These are phyloP conservation scores for Venturia effusa DNA, from an alignment of 2,329 filamentous ascomycete species.

Conservation along the genomic window DNA sequence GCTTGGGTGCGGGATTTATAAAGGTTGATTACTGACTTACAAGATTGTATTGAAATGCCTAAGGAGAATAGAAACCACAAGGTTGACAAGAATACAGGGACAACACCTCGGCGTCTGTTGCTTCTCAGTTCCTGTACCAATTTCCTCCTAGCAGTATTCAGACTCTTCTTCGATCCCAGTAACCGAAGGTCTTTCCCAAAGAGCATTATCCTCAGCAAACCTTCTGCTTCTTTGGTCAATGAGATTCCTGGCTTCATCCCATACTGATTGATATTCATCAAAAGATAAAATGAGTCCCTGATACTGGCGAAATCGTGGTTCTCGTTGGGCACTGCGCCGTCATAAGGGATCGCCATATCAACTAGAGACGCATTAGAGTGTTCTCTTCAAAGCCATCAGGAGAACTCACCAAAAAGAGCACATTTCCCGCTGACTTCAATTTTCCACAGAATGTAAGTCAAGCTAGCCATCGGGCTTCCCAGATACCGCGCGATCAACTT, in stretches of 20 bases:
- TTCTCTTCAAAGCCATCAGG: neutral
- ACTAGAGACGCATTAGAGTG: neutral
- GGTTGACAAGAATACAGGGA: constrained; percentile 10
- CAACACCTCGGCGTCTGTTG: constrained; percentile 7
- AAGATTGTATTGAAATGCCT: constrained; percentile 9
- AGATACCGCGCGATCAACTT: constrained; percentile 17
- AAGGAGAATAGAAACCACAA: constrained; percentile 11
- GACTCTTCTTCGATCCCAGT: neutral
- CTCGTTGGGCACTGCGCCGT: neutral
- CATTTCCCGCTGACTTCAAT: constrained; percentile 22
- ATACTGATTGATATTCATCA: constrained; percentile 12
- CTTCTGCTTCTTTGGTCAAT: constrained; percentile 10
- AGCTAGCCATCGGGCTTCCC: constrained; percentile 19
- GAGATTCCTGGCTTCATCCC: constrained; percentile 9
- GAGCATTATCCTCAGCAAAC: constrained; percentile 7
- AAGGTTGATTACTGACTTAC: neutral
- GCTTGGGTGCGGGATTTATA: neutral
- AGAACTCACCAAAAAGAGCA: constrained; percentile 14
- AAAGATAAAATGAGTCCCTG: constrained; percentile 8
- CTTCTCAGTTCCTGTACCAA: constrained; percentile 4
- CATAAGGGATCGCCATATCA: constrained; percentile 10
- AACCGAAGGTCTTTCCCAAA: constrained; percentile 6
- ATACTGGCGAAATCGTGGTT: constrained; percentile 8
- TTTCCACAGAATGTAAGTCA: constrained; percentile 24
- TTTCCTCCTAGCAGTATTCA: neutral